These are phyloP conservation scores for Colletotrichum destructivum DNA, from an alignment of 2,329 filamentous ascomycete species.

Conservation along the genomic window DNA sequence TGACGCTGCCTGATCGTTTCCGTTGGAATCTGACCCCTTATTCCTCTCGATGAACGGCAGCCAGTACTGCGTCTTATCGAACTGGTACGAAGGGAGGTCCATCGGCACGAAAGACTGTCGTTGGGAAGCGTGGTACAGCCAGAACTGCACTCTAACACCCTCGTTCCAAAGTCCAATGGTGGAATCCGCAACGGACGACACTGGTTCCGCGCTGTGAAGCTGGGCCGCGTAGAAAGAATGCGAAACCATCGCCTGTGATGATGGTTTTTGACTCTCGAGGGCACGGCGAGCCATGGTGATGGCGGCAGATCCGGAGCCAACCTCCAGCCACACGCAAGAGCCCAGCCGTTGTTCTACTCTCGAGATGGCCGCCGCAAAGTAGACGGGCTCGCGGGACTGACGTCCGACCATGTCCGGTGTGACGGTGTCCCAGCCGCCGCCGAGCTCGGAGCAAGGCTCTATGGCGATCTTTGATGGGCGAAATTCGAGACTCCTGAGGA, in stretches of 20 bases:
- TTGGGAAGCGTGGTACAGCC: slow-evolving; percentile 45
- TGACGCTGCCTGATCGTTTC: neutral
- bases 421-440: slow-evolving; percentile 40
- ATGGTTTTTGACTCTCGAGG: slow-evolving; percentile 31
- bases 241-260: neutral
- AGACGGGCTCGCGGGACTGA: slow-evolving; percentile 53
- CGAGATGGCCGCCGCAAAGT: slow-evolving; percentile 49
- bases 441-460: slow-evolving; percentile 23
- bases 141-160: slow-evolving; percentile 43
- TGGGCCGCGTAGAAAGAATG: slow-evolving; percentile 28
- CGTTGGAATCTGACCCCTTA: neutral
- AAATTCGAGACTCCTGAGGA: neutral
- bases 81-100: slow-evolving; percentile 48
- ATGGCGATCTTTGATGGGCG: neutral
- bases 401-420: slow-evolving; percentile 43
- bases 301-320: slow-evolving; percentile 52
- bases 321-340: slow-evolving; percentile 50
- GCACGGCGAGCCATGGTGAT: slow-evolving; percentile 52
- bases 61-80: slow-evolving; percentile 48
- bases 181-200: neutral
- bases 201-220: slow-evolving; percentile 23
- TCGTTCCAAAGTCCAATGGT: slow-evolving; percentile 43
- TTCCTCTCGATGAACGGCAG: slow-evolving; percentile 31
- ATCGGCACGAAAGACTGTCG: slow-evolving; percentile 29
- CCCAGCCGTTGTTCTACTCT: slow-evolving; percentile 46